Conservation (phyloP, 306 rosid genomes). For the Dalbergia cochinchinensis region DNA sequence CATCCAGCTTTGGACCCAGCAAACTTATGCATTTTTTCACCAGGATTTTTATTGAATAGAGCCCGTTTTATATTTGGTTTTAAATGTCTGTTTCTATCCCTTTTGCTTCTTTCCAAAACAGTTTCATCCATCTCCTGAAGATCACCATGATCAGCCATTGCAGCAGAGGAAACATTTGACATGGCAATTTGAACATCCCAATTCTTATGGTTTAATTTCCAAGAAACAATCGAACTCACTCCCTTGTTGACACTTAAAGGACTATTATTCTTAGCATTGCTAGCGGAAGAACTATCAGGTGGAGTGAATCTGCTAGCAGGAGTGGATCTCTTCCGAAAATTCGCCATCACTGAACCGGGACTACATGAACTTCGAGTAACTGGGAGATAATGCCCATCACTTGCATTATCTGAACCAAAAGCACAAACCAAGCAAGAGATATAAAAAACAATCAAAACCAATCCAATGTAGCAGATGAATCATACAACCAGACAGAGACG, state of each 20-base stretch:
- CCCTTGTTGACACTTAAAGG: conserved; percentile 56
- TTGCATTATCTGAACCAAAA: conserved; percentile 64
- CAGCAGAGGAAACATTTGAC: conserved; percentile 47
- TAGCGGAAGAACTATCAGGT: conserved; percentile 64
- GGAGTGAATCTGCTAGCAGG: conserved; percentile 61
- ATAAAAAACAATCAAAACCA: conserved; percentile 29
- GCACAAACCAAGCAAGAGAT: conserved; percentile 31
- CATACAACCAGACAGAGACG: conserved; percentile 2
- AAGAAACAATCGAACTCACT: conserved; percentile 51
- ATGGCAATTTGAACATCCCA: conserved; percentile 67
- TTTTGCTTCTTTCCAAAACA: conserved; percentile 51
- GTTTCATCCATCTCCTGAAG: conserved; percentile 61
- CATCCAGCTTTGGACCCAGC: conserved; percentile 73
- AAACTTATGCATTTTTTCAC: conserved; percentile 60
- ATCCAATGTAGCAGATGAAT: conserved; percentile 34
- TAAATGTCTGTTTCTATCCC: conserved; percentile 55
- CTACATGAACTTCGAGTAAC: conserved; percentile 59
- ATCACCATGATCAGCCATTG: conserved; percentile 49
- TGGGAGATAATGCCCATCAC: conserved; percentile 65
- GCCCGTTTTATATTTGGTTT: conserved; percentile 67
- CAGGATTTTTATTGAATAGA: conserved; percentile 60
- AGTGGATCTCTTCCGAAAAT: conserved; percentile 58
- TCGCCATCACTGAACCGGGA: conserved; percentile 59
- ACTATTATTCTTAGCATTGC: conserved; percentile 65
- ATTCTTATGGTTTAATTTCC: conserved; percentile 59